Evolutionary conservation across 2,329 filamentous ascomycete species (phyloP), one percentile per base, ranked within the genome.

Genomic region (Elsinoe batatas): DNA sequence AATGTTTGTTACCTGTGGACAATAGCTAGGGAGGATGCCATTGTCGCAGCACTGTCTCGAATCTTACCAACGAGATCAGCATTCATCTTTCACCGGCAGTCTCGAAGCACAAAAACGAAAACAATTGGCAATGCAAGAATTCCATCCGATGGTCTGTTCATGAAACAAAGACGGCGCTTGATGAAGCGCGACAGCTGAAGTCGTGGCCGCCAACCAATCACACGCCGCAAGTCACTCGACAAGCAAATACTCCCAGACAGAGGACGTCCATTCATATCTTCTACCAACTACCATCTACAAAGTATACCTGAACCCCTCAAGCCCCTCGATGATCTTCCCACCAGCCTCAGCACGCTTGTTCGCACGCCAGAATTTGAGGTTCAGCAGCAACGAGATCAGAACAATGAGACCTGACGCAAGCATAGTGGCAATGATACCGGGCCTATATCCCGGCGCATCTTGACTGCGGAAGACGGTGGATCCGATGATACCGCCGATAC

Each of bases 401-500:
- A 69, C 60, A 5, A 65, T 61, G 50, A 66, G 44, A 1, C 55
- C 63, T 20, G 60, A 61, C 2, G 66, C 66, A 33, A 66, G 61
- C 22, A 68, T 61, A 7, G 61, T 63, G 2, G 65, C 61, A 38
- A 64, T 64, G 33, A 69, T 68, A 40, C 67, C 67, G 7, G 67
- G 67, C 22, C 58, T 54, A 55, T 69, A 69, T 1, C 56, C 59
- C 1, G 66, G 64, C 53, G 64, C 64, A 49, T 69, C 67, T 49
- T 68, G 63, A 10, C 59, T 58, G 8, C 67, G 58, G 60, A 69
- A 69, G 1, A 68, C 66, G 0, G 67, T 68, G 1, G 56, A 58
- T 7, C 67, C 67, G 11, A 68, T 61, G 50, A 93, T 93, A 35
- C 88, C 88, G 35, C 88, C 88, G 22, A 94, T 74, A 2, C 86